Conservation (phyloP, 495 filamentous ascomycete genomes). For the Terfezia boudieri region DNA sequence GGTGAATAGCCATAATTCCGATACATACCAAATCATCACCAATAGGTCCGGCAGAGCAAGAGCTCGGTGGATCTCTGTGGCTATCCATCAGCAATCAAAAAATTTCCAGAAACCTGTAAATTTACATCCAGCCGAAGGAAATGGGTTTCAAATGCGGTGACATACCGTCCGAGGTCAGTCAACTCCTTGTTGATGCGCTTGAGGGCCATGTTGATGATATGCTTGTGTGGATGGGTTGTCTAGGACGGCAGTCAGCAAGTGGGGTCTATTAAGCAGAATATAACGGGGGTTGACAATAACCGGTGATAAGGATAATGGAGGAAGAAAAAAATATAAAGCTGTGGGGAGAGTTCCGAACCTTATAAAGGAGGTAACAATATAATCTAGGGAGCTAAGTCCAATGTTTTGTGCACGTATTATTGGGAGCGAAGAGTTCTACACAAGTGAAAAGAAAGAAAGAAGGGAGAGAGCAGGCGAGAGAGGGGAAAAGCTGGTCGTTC, state of each 20-base stretch:
- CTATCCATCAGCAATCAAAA: constrained; percentile 1
- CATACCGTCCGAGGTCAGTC: constrained; percentile 95
- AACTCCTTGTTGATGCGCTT: constrained; percentile 99
- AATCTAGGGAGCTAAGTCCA: too few species aligned
- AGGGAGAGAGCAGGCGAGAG: constrained; percentile 1
- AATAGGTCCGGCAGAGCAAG: constrained; percentile 88
- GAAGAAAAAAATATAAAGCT: too few species aligned
- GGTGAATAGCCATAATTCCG: not conserved
- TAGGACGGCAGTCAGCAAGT: not conserved
- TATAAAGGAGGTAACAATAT: too few species aligned
- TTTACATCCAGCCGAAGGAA: too few species aligned
- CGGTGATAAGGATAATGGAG: too few species aligned
- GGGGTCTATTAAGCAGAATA: too few species aligned
- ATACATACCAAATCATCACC: constrained; percentile 88
- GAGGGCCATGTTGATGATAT: constrained; percentile 52
- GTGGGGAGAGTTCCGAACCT: too few species aligned
- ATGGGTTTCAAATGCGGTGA: not conserved
- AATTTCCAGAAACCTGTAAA: constrained; percentile 22
- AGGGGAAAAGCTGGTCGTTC: constrained; percentile 3
- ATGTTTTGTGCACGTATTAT: too few species aligned
- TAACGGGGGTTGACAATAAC: too few species aligned
- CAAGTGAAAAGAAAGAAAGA: constrained; percentile 8
- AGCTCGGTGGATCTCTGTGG: constrained; percentile 83
- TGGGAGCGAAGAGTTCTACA: too few species aligned
- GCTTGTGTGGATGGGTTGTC: constrained; percentile 17